Conservation (phyloP, 2,329 filamentous ascomycete genomes). For the Dryadomyces quercivorus region DNA sequence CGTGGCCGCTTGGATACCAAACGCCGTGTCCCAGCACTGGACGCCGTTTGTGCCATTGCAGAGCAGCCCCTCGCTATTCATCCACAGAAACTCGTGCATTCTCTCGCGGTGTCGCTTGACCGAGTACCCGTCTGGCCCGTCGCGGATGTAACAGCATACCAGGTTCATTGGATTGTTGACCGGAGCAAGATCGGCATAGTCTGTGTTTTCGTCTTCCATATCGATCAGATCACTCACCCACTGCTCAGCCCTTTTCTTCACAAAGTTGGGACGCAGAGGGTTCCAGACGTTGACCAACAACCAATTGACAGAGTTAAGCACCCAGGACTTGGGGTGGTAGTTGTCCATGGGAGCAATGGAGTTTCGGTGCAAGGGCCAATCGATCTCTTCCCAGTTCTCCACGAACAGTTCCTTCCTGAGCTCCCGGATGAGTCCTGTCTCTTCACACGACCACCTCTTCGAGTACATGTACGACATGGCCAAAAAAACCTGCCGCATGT, state of each 20-base stretch:
- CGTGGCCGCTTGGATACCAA: conserved; percentile 70
- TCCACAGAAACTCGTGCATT: conserved; percentile 78
- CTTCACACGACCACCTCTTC: conserved; percentile 64
- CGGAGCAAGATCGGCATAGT: conserved; percentile 73
- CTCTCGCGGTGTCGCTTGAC: conserved; percentile 70
- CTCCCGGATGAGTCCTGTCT: conserved; percentile 59
- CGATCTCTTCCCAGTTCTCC: conserved; percentile 63
- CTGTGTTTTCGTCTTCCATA: conserved; percentile 88
- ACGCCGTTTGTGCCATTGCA: conserved; percentile 97
- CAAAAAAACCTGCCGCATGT: conserved; percentile 92
- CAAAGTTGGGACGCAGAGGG: conserved; percentile 52
- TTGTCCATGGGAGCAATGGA: conserved; percentile 71
- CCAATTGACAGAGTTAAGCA: conserved; percentile 72
- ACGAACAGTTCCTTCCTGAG: conserved; percentile 74
- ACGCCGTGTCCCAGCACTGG: conserved; percentile 92
- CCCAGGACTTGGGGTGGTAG: conserved; percentile 82
- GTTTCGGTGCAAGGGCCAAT: conserved; percentile 70
- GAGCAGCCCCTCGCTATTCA: conserved; percentile 86
- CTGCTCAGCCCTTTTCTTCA: conserved; percentile 63
- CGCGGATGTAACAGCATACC: conserved; percentile 71
- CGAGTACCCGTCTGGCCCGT: conserved; percentile 62
- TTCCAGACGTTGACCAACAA: conserved; percentile 68
- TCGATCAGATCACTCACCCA: conserved; percentile 75
- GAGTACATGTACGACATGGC: conserved; percentile 89
- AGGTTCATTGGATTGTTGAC: conserved; percentile 88